Base-by-base conservation (phyloP, 176 grass and related monocot species). In the barley (Hordeum vulgare) region DNA sequence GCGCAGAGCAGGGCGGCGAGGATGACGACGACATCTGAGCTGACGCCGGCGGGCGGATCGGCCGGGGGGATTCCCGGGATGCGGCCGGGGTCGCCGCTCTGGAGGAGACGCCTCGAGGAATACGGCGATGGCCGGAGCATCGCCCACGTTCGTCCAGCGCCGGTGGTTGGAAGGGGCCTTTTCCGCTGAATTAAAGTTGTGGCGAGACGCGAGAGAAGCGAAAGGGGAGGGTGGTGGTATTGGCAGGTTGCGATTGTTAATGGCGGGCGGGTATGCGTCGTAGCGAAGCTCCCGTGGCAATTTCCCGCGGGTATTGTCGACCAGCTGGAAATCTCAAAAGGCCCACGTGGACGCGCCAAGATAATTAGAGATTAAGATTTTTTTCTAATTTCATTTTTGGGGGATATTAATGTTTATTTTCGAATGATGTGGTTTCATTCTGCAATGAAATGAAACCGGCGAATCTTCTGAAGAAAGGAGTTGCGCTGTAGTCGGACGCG, bases 1-100 rank as follows among this genome's bases (percentile, higher is more conserved):
- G 90, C 86, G 86, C 86, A 92, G 74, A 92, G 90, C 5, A 92
- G 86, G 12, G 90, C 79, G 4, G 90, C 90, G 78, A 92, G 90
- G 86, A 92, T 88, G 58, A 89, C 82, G 20, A 89, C 90, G 60
- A 88, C 90, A 53, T 89, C 90, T 1, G 86, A 86, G 83, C 74
- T 85, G 74, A 71, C 74, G 61, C 78, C 78, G 20, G 74, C 3
- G 15, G 86, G 90, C 26, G 90, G 86, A 33, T 88, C 90, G 60
- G 90, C 51, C 6, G 83, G 73, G 7, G 83, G 83, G 64, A 85
- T 85, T 29, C 86, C 90, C 7, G 82, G 82, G 60, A 85, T 86
- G 1, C 60, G 82, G 78, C 28, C 71, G 24, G 81, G 57, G 75
- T 36, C 34, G 44, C 8, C 66, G 73, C 60, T 57, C 83, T 92